Evolutionary conservation across 2,329 filamentous ascomycete species (phyloP).

Genomic region (Fusarium sterilihyphosum): DNA sequence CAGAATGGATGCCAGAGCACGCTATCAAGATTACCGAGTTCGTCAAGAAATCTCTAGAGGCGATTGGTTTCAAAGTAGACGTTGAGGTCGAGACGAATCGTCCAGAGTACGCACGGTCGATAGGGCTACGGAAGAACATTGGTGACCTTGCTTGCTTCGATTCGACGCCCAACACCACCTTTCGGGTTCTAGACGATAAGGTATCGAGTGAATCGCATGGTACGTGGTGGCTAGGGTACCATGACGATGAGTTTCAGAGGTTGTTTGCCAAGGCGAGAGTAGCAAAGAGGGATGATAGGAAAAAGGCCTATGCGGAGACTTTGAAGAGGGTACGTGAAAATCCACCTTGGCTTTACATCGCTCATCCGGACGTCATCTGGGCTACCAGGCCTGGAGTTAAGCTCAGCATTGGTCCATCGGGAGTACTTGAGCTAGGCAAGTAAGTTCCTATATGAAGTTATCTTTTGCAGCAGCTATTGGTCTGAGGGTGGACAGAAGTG

Average conservation of each 20-base stretch:
- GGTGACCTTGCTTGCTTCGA: background rate
- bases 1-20: background rate
- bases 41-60: background rate
- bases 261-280: background rate
- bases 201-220: background rate
- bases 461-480: too few relatives aligned
- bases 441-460: background rate
- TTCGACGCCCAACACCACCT: background rate
- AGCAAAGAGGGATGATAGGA: too few relatives aligned
- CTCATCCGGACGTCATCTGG: background rate
- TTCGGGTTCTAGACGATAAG: background rate
- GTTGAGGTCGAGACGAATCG: background rate
- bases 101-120: background rate
- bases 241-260: background rate
- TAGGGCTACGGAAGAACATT: background rate
- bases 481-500: too few relatives aligned
- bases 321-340: background rate
- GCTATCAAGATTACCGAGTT: background rate
- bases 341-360: background rate
- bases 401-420: background rate
- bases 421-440: background rate
- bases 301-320: background rate
- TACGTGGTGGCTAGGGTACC: background rate
- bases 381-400: background rate
- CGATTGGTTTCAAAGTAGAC: background rate